Conservation (phyloP, 2,329 filamentous ascomycete species). For the Dissoconium aciculare region DNA sequence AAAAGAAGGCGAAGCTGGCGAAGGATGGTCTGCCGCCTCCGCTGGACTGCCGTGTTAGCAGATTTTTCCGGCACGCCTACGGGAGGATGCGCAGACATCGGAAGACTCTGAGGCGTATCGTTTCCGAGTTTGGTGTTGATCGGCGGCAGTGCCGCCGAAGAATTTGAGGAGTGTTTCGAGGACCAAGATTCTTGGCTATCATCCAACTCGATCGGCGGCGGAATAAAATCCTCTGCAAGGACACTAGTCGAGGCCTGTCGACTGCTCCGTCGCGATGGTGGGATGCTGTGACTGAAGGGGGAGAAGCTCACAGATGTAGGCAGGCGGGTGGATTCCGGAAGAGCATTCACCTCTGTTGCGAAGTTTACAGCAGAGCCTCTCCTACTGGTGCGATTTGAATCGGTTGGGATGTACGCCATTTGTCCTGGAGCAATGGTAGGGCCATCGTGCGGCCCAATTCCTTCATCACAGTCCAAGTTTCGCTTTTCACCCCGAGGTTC, state of each 20-base stretch:
- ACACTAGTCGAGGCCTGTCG: slow-evolving; percentile 11
- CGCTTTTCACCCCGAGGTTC: slow-evolving; percentile 11
- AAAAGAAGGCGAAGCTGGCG: slow-evolving; percentile 57
- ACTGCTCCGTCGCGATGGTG: slow-evolving; percentile 18
- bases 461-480: slow-evolving; percentile 6
- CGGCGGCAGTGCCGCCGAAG: slow-evolving; percentile 3
- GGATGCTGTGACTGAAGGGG: slow-evolving; percentile 10
- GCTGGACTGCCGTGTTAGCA: slow-evolving; percentile 9
- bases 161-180: not conserved
- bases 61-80: slow-evolving; percentile 6
- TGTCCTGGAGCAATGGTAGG: slow-evolving; percentile 1
- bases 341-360: not conserved
- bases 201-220: slow-evolving; percentile 3
- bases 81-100: slow-evolving; percentile 1
- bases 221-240: slow-evolving; percentile 17
- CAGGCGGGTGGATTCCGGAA: not conserved
- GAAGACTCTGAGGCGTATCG: not conserved
- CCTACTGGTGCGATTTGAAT: not conserved
- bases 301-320: not conserved
- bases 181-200: slow-evolving; percentile 1
- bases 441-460: slow-evolving; percentile 16
- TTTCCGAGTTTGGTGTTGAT: slow-evolving; percentile 2
- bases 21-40: slow-evolving; percentile 10
- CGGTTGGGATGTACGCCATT: not conserved
- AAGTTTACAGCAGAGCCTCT: not conserved